These are phyloP conservation scores for Aspergillus thermomutatus DNA, from an alignment of 2,329 filamentous ascomycete species.

Conservation along the genomic window DNA sequence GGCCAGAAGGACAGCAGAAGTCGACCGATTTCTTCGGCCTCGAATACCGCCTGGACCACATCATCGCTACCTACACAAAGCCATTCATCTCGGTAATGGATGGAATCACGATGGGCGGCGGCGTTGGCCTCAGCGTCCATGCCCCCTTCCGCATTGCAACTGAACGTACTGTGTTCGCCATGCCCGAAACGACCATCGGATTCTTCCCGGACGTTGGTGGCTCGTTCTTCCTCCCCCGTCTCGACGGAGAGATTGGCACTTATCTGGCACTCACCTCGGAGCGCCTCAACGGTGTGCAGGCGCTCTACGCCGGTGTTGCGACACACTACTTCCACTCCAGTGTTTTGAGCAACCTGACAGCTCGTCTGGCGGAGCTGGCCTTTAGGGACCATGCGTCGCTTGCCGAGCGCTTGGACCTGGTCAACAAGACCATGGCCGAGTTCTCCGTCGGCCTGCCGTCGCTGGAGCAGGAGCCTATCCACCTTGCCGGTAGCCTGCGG, in stretches of 20 bases:
- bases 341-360: constrained; percentile 74
- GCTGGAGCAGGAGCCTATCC: constrained; percentile 58
- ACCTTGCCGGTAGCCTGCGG: constrained; percentile 67
- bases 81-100: constrained; percentile 96
- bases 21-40: constrained; percentile 85
- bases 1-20: constrained; percentile 65
- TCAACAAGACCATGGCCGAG: constrained; percentile 88
- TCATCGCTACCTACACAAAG: constrained; percentile 90
- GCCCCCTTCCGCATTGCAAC: constrained; percentile 96
- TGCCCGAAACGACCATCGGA: constrained; percentile 97
- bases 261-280: constrained; percentile 93
- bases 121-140: constrained; percentile 89
- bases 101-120: constrained; percentile 96
- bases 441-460: constrained; percentile 78
- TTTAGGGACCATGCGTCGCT: constrained; percentile 75
- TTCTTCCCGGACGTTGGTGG: constrained; percentile 98
- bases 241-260: constrained; percentile 82
- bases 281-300: constrained; percentile 74
- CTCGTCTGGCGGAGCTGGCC: constrained; percentile 79
- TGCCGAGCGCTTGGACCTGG: constrained; percentile 62
- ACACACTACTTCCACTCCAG: constrained; percentile 96
- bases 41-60: constrained; percentile 94
- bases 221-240: constrained; percentile 88
- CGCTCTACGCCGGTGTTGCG: constrained; percentile 85
- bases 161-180: constrained; percentile 91